Evolutionary conservation across 1,284 basidiomycete genomes (phyloP).

Genomic region (Ustilago loliicola): DNA sequence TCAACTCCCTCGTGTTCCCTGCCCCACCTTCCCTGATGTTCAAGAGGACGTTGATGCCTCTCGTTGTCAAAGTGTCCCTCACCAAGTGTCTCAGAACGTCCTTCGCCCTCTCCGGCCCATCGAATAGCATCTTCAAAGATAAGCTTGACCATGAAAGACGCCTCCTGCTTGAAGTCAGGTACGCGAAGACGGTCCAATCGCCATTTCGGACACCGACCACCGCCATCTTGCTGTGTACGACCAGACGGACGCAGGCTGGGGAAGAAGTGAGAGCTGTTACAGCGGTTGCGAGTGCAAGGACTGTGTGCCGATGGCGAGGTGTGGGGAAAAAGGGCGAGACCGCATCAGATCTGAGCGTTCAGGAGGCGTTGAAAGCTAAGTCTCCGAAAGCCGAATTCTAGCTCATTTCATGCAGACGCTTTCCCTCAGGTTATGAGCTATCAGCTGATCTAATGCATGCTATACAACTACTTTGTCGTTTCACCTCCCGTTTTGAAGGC

Average conservation of each 20-base stretch:
- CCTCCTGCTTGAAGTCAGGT: neutral
- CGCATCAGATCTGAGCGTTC: neutral
- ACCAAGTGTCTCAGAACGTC: no score
- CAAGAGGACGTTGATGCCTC: no score
- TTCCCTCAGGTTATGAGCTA: no score
- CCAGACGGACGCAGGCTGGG: neutral
- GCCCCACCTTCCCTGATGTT: neutral
- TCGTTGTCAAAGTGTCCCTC: no score
- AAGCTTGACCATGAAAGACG: neutral
- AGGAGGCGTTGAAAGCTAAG: neutral
- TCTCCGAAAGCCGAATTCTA: neutral
- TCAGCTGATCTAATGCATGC: neutral
- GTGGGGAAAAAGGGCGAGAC: neutral
- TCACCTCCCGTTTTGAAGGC: no score
- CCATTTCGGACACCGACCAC: neutral
- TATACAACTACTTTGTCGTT: neutral
- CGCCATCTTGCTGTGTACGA: neutral
- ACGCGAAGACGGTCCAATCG: neutral
- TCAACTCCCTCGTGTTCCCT: neutral
- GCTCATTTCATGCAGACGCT: no score
- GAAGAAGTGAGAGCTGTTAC: neutral
- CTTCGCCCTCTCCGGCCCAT: no score
- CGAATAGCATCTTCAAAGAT: no score
- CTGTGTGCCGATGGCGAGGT: constrained; percentile 2
- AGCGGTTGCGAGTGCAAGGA: neutral